phyloP scores from a whole-genome alignment of 345 rosid genomes.

The Dovyalis caffra region DNA sequence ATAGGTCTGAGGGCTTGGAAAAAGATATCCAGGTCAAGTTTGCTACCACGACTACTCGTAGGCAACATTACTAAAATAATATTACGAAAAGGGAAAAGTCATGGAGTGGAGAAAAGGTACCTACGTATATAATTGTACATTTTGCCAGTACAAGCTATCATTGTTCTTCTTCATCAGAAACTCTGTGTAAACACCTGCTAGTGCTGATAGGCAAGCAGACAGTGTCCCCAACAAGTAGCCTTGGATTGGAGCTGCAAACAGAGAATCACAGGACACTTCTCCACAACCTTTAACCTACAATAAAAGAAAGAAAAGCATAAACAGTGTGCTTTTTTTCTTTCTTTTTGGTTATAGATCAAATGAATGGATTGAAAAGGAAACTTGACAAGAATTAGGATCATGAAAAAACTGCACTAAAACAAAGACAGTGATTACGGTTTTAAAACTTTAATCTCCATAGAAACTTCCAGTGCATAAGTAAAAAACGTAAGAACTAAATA shows the following conservation, averaged over 20 bases:
- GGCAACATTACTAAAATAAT: background rate
- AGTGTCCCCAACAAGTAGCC: conserved; percentile 82
- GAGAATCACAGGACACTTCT: conserved; percentile 75
- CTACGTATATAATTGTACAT: conserved; percentile 87
- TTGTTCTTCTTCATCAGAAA: conserved; percentile 93
- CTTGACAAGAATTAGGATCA: background rate
- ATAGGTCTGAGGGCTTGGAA: background rate
- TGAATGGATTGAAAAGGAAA: background rate
- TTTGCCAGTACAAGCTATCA: conserved; percentile 95
- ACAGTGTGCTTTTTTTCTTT: too few relatives aligned
- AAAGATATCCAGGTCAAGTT: background rate
- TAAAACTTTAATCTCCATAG: background rate
- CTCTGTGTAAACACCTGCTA: conserved; percentile 95
- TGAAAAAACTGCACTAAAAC: background rate
- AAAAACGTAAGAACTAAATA: background rate
- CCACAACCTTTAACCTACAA: conserved; percentile 87
- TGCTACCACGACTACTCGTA: background rate
- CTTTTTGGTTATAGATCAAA: background rate
- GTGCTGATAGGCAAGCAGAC: conserved; percentile 89
- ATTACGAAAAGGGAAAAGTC: background rate
- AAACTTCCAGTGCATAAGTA: background rate
- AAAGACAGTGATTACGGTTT: background rate
- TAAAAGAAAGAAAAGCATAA: background rate
- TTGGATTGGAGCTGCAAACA: conserved; percentile 86
- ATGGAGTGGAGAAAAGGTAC: conserved; percentile 45